Evolutionary conservation across 306 rosid species (phyloP), one percentile per base, ranked within the genome.

Genomic region (Cucurbita ficifolia): DNA sequence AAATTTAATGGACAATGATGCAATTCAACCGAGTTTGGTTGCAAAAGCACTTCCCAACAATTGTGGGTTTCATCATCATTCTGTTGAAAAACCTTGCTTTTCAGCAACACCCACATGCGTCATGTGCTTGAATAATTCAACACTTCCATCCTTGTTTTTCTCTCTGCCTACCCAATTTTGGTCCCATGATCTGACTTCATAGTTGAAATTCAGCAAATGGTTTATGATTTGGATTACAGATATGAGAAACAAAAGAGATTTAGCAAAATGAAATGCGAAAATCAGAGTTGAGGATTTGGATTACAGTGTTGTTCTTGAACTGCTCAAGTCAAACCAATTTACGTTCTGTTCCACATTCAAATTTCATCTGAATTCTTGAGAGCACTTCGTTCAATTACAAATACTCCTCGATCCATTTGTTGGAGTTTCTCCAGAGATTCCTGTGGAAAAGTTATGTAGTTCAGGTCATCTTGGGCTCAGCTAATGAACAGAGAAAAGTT

Each of bases 21-120:
- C 68, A 61, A 61, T 61, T 17, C 68, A 60, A 61, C 24, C 1
- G 68, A 61, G 45, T 61, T 61, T 1, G 46, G 46, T 61, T 61
- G 46, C 68, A 61, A 61, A 61, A 36, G 46, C 68, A 61, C 48
- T 61, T 61, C 22, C 68, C 13, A 61, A 4, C 68, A 36, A 17
- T 61, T 36, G 68, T 61, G 68, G 13, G 12, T 61, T 61, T 36
- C 68, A 61, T 61, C 68, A 61, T 61, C 68, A 61, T 61, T 61
- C 14, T 61, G 68, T 61, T 61, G 68, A 36, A 61, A 61, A 61
- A 16, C 68, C 68, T n/a, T 16, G 48, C 68, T 36, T 61, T 61
- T 61, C 22, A 61, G 22, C 68, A 35, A 61, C 68, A 5, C 11
- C 22, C 68, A 60, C 45, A 36, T 36, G 17, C 14, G 68, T 61